Conservation (phyloP, 1,284 basidiomycete genomes). For the Phaffia rhodozyma region DNA sequence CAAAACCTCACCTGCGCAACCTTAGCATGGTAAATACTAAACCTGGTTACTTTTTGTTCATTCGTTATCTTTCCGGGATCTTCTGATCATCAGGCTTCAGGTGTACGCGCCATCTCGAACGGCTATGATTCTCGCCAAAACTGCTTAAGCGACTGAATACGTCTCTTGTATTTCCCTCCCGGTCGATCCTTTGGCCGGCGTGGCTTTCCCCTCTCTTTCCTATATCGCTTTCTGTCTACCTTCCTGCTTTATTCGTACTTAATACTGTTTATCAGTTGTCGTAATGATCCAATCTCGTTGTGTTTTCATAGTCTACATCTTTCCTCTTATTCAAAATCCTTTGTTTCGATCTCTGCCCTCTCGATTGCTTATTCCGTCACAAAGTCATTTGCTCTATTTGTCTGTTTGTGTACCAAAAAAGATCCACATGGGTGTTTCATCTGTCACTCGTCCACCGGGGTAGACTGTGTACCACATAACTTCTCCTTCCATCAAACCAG, state of each 20-base stretch:
- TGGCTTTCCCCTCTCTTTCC: too few relatives aligned
- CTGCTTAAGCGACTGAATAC: background rate
- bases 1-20: too few relatives aligned
- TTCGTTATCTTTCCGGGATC: background rate
- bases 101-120: constrained; percentile 10
- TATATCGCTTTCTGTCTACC: too few relatives aligned
- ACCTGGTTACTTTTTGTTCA: background rate
- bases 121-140: constrained; percentile 11
- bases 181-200: background rate
- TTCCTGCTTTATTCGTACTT: too few relatives aligned
- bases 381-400: too few relatives aligned
- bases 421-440: too few relatives aligned
- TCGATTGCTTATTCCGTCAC: too few relatives aligned
- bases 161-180: background rate
- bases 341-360: too few relatives aligned
- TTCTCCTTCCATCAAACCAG: background rate
- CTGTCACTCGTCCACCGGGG: too few relatives aligned
- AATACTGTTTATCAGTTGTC: too few relatives aligned
- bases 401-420: background rate
- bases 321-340: background rate
- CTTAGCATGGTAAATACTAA: background rate
- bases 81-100: constrained; percentile 2
- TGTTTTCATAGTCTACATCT: background rate
- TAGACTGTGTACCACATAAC: too few relatives aligned
- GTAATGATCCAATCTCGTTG: background rate